Percentiles rank a stretch among this genome's conserved stretches.
These are phyloP conservation scores for Botrytis sinoallii DNA, from an alignment of 2,329 filamentous ascomycete species.

Conservation along the genomic window DNA sequence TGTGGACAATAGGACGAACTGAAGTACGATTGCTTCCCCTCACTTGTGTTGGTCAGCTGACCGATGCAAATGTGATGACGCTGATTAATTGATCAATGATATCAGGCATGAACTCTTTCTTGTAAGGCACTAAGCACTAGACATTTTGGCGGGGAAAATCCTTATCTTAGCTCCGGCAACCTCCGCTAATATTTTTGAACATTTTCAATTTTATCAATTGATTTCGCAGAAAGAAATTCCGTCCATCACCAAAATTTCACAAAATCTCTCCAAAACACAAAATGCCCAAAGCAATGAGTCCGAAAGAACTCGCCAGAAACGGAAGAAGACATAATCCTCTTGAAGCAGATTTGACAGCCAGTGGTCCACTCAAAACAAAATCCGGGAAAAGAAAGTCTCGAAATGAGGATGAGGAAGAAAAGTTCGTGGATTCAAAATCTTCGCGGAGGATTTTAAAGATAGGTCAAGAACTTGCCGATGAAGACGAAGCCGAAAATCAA, in stretches of 20 bases:
- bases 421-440: constrained; percentile 82
- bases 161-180: constrained; percentile 21
- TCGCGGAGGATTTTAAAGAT: constrained; percentile 87
- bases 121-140: neutral
- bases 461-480: constrained; percentile 82
- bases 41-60: neutral
- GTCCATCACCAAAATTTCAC: constrained; percentile 12
- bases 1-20: neutral
- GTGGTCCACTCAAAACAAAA: constrained; percentile 69
- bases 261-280: constrained; percentile 15
- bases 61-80: neutral
- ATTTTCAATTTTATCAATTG: constrained; percentile 22
- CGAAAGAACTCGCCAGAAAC: constrained; percentile 52
- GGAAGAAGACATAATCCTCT: constrained; percentile 83
- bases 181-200: constrained; percentile 16
- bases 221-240: constrained; percentile 19
- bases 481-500: constrained; percentile 59
- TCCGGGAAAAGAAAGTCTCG: constrained; percentile 65
- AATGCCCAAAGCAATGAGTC: constrained; percentile 78
- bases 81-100: neutral
- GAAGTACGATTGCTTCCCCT: neutral
- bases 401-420: constrained; percentile 58
- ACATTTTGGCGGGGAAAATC: constrained; percentile 3
- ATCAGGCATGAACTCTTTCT: neutral
- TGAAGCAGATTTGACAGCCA: constrained; percentile 77